phyloP scores from a whole-genome alignment of 2,329 filamentous ascomycete species.

The Trichoderma sp. region DNA sequence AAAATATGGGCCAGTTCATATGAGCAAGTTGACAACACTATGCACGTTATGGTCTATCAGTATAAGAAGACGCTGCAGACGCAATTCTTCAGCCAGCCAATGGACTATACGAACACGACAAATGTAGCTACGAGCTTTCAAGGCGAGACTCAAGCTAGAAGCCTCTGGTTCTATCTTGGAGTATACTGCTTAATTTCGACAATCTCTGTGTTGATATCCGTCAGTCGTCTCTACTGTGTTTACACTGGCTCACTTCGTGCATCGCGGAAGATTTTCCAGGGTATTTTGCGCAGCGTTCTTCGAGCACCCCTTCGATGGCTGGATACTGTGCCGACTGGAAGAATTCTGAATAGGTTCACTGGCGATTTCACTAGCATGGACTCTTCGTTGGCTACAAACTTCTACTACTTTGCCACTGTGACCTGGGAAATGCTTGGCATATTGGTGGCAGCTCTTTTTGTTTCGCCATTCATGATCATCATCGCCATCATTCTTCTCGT shows the following conservation, averaged over 20 bases:
- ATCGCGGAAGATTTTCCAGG: slow-evolving; percentile 5
- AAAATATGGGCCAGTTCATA: neutral
- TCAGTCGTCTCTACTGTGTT: slow-evolving; percentile 7
- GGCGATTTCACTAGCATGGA: slow-evolving; percentile 15
- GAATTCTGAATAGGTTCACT: slow-evolving; percentile 5
- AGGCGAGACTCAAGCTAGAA: neutral
- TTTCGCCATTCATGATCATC: slow-evolving; percentile 14
- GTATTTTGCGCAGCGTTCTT: slow-evolving; percentile 7
- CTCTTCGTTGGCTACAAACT: slow-evolving; percentile 3
- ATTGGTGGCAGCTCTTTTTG: slow-evolving; percentile 6
- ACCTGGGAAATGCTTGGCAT: neutral
- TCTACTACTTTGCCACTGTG: slow-evolving; percentile 4
- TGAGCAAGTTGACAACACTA: neutral
- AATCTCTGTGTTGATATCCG: neutral
- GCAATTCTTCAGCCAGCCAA: neutral
- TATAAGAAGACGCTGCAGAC: neutral
- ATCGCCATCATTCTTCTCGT: neutral
- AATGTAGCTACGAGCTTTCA: neutral
- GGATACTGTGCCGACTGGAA: slow-evolving; percentile 4
- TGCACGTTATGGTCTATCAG: neutral
- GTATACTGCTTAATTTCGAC: slow-evolving; percentile 2
- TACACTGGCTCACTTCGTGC: slow-evolving; percentile 9
- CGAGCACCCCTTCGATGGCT: slow-evolving; percentile 15
- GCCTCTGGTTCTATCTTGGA: slow-evolving; percentile 8
- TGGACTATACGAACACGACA: neutral